These are phyloP conservation scores for Gyrodon lividus DNA, from an alignment of 768 basidiomycete species.

Conservation along the genomic window DNA sequence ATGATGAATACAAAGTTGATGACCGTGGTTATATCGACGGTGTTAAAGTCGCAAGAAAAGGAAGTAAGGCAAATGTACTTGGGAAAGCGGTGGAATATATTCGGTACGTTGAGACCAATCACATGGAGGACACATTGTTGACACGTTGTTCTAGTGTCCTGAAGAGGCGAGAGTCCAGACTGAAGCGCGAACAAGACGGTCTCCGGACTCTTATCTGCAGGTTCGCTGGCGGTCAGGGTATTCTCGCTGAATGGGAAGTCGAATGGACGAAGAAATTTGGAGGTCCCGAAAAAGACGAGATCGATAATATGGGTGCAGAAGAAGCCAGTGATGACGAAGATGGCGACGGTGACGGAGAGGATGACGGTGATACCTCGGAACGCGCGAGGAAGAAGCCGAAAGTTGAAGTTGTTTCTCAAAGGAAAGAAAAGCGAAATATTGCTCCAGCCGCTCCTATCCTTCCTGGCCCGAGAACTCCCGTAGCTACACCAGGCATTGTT, in stretches of 20 bases:
- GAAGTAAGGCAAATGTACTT: slow-evolving; percentile 87
- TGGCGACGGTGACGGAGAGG: slow-evolving; percentile 40
- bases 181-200: slow-evolving; percentile 75
- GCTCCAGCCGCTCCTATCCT: slow-evolving; percentile 29
- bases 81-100: slow-evolving; percentile 93
- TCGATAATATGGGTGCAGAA: slow-evolving; percentile 47
- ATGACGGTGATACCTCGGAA: slow-evolving; percentile 40
- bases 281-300: slow-evolving; percentile 71
- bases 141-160: slow-evolving; percentile 51
- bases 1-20: slow-evolving; percentile 56
- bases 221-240: slow-evolving; percentile 69
- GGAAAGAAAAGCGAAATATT: slow-evolving; percentile 44
- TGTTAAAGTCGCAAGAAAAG: slow-evolving; percentile 89
- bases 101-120: slow-evolving; percentile 36
- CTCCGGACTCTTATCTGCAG: slow-evolving; percentile 65
- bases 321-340: slow-evolving; percentile 43
- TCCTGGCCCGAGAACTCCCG: slow-evolving; percentile 22
- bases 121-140: background rate
- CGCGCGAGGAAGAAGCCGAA: slow-evolving; percentile 66
- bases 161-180: slow-evolving; percentile 71
- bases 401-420: slow-evolving; percentile 39
- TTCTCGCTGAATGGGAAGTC: slow-evolving; percentile 73
- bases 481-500: slow-evolving; percentile 30
- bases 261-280: slow-evolving; percentile 76
- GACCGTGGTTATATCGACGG: slow-evolving; percentile 87